Percentiles rank a stretch among this genome's conserved stretches.
Evolutionary conservation across 106 monocot species (phyloP).

Genomic region (Allium sativum): DNA sequence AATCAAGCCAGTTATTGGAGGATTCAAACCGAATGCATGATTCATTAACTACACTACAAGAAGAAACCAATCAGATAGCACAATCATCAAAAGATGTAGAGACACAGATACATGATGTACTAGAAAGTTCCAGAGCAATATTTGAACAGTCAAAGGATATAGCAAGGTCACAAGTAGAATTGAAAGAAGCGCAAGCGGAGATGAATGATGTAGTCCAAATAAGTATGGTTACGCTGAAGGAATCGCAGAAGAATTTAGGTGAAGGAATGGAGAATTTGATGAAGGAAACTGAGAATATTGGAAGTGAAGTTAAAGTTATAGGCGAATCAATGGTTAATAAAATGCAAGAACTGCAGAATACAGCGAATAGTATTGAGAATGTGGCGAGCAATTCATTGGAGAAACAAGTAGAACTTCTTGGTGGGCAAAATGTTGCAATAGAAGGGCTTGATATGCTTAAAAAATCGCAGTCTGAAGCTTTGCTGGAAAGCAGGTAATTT

Average conservation of each 20-base stretch:
- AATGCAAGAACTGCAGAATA: slow-evolving; percentile 75
- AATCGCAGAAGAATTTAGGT: slow-evolving; percentile 50
- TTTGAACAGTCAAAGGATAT: slow-evolving; percentile 56
- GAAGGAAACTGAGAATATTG: slow-evolving; percentile 41
- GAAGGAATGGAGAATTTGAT: slow-evolving; percentile 55
- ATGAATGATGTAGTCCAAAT: slow-evolving; percentile 47
- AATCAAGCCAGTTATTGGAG: slow-evolving; percentile 41
- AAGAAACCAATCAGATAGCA: slow-evolving; percentile 26
- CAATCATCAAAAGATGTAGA: slow-evolving; percentile 43
- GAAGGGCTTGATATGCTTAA: slow-evolving; percentile 61
- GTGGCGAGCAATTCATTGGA: slow-evolving; percentile 43
- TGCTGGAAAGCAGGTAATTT: slow-evolving; percentile 65
- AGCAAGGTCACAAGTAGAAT: slow-evolving; percentile 32
- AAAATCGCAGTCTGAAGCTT: slow-evolving; percentile 68
- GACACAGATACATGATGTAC: slow-evolving; percentile 34
- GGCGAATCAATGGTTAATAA: slow-evolving; percentile 53
- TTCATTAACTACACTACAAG: slow-evolving; percentile 41
- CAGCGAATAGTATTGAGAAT: slow-evolving; percentile 49
- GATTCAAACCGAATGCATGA: slow-evolving; percentile 39
- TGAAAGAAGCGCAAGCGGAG: slow-evolving; percentile 37
- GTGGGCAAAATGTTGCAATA: slow-evolving; percentile 49
- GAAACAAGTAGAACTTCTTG: slow-evolving; percentile 56
- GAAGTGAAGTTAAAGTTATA: slow-evolving; percentile 41
- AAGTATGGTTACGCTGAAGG: slow-evolving; percentile 36
- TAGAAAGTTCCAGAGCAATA: slow-evolving; percentile 45